Conservation (phyloP, 176 grass and related monocot species). For the Aechmea fasciata region DNA sequence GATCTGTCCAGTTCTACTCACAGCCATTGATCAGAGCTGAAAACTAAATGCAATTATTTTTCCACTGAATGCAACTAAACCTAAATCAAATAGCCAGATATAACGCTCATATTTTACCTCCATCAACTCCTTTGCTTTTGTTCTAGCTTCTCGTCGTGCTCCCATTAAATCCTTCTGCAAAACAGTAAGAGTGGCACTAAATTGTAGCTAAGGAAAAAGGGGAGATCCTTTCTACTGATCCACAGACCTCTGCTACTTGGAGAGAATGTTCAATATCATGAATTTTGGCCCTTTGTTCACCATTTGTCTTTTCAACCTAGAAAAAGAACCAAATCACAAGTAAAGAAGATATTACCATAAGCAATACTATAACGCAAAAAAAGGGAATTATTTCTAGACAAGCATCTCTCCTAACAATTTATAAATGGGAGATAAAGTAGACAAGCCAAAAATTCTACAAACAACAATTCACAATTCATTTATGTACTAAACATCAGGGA, state of each 20-base stretch:
- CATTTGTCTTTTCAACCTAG: conserved; percentile 1
- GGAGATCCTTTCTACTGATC: background rate
- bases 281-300: conserved; percentile 1
- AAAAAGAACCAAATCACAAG: background rate
- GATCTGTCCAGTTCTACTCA: background rate
- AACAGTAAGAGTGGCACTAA: background rate
- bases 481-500: too few species aligned
- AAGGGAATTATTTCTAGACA: background rate
- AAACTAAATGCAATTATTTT: background rate
- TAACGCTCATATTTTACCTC: background rate
- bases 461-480: too few species aligned
- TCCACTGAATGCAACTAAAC: too few species aligned
- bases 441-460: background rate
- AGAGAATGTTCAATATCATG: background rate
- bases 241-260: background rate
- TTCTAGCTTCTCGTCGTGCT: conserved; percentile 1
- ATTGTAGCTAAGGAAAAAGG: background rate
- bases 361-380: background rate
- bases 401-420: background rate
- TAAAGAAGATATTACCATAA: background rate
- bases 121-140: background rate
- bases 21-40: background rate
- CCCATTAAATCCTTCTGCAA: background rate
- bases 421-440: background rate
- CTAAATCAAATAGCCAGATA: background rate